Percentiles rank a stretch among this genome's conserved stretches.
phyloP scores from a whole-genome alignment of 208 protist species.

The Vickermania ingenoplastis region DNA sequence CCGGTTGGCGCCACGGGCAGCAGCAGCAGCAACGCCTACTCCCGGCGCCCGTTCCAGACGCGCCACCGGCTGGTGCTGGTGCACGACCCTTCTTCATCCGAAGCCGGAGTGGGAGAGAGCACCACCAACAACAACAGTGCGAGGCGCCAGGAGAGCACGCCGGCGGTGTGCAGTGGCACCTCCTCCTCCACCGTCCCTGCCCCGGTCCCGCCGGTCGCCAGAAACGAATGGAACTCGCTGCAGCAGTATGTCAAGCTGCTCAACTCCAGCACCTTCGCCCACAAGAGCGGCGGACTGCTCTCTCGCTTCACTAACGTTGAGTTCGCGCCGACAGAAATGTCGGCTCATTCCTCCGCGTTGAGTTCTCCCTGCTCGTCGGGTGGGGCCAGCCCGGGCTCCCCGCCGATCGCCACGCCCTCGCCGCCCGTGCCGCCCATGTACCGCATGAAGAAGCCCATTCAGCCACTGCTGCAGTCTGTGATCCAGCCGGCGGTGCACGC shows the following conservation, averaged over 20 bases:
- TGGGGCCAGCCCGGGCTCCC: not conserved
- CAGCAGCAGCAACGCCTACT: too few species aligned
- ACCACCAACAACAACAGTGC: too few species aligned
- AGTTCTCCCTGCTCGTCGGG: not conserved
- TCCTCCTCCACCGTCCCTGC: too few species aligned
- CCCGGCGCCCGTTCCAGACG: too few species aligned
- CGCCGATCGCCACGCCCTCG: too few species aligned
- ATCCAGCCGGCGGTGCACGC: constrained; percentile 50
- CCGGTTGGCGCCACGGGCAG: too few species aligned
- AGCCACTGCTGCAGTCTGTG: constrained; percentile 40
- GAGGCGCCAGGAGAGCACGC: too few species aligned
- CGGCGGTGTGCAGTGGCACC: too few species aligned
- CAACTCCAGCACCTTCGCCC: constrained; percentile 41
- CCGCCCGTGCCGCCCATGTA: constrained; percentile 20
- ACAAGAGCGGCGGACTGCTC: constrained; percentile 43
- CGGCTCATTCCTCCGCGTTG: not conserved
- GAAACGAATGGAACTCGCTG: constrained; percentile 28
- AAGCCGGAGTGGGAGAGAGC: too few species aligned
- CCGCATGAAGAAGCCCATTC: constrained; percentile 30
- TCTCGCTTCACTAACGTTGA: constrained; percentile 50
- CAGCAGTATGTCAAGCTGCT: constrained; percentile 38
- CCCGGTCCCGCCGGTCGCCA: constrained; percentile 4
- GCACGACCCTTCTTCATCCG: too few species aligned
- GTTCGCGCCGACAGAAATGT: constrained; percentile 23
- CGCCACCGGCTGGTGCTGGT: too few species aligned